Base-by-base conservation (phyloP, 2,329 filamentous ascomycete species). In the Myrmaecium sp. region DNA sequence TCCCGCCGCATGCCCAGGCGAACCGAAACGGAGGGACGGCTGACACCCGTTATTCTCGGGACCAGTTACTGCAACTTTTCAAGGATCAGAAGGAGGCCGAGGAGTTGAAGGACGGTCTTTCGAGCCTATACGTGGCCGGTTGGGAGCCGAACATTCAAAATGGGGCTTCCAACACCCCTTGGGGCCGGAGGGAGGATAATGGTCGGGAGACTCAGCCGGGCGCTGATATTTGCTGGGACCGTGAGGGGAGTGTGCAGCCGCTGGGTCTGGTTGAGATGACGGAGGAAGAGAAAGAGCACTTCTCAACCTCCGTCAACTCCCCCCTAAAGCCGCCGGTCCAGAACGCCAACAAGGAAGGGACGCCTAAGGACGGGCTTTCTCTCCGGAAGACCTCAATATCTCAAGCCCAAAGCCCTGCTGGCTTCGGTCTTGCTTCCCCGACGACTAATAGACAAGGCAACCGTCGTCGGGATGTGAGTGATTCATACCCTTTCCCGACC, bases 141-240 rank as follows among this genome's bases (percentile, higher is more conserved):
- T 94, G 83, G 83, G 74, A 81, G 47, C 80, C 83, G 15, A 68
- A 72, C 31, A 66, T 72, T 26, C 57, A 70, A 21, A 83, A 82
- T 39, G 72, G 74, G 17, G 42, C 46, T 42, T 63, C 51, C 42
- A 58, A 42, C 25, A 46, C 48, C 14, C 66, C 69, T 28, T 92
- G 82, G 82, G 79, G 78, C 27, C 82, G 84, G 50, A 65, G 62
- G 38, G 67, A 69, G 31, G 83, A 94, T 36, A 66, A 54, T 25
- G 42, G 66, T 32, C 76, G 82, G 46, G 71, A 77, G 35, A 60
- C 66, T 35, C 73, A 73, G 31, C 70, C 78, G 43, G 83, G 86
- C 23, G 80, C 84, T n/a, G 82, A 89, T 35, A 69, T 86, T 21
- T 95, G 84, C 51, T 98, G 86, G 89, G 80, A 92, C 44, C 55